These are phyloP conservation scores for Salix koriyanagi DNA, from an alignment of 345 rosid species.

Conservation along the genomic window DNA sequence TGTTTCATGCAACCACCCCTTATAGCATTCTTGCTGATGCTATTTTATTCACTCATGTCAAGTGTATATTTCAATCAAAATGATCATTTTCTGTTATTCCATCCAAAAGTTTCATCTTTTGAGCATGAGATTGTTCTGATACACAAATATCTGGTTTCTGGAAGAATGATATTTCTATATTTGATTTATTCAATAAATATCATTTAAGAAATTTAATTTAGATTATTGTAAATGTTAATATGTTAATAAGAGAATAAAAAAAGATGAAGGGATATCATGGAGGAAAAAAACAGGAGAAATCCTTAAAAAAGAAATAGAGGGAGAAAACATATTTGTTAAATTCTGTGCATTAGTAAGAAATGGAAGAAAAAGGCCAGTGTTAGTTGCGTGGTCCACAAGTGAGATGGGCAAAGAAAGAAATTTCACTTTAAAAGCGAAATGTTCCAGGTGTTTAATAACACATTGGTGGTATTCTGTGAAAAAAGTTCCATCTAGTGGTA, in stretches of 20 bases:
- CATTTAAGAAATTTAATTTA: background rate
- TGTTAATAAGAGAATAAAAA: background rate
- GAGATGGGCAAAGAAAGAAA: background rate
- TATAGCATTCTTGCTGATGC: background rate
- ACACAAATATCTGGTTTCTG: background rate
- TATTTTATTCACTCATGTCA: background rate
- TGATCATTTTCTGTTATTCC: background rate
- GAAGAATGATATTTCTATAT: background rate
- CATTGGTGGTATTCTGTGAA: background rate
- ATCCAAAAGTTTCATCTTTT: background rate
- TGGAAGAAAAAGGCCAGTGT: background rate
- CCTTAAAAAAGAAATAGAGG: background rate
- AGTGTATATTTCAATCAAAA: background rate
- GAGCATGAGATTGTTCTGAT: background rate
- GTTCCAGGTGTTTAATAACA: background rate
- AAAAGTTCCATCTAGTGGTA: background rate
- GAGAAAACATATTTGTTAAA: background rate
- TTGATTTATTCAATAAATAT: background rate
- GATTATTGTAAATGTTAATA: background rate
- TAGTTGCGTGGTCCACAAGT: background rate
- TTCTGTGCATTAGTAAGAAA: no score
- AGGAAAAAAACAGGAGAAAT: background rate
- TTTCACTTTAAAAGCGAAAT: background rate
- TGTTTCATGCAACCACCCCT: background rate
- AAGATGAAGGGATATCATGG: background rate